These are phyloP conservation scores for Thelonectria olida DNA, from an alignment of 2,329 filamentous ascomycete species.

Conservation along the genomic window DNA sequence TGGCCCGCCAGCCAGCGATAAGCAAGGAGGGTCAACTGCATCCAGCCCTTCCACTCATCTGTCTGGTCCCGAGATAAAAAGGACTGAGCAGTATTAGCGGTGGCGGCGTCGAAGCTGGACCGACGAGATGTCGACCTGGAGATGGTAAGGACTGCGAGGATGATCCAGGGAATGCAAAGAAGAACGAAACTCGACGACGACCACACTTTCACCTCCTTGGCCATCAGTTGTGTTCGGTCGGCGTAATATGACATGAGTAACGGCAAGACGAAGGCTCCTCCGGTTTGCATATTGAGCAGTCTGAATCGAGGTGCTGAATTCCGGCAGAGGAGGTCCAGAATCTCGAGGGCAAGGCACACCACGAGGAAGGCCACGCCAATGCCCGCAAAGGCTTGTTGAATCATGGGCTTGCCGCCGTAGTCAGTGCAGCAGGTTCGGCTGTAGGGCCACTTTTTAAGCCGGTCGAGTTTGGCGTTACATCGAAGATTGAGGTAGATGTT, in stretches of 20 bases:
- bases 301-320: slow-evolving; percentile 19
- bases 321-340: slow-evolving; percentile 21
- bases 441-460: slow-evolving; percentile 50
- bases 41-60: slow-evolving; percentile 74
- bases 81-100: slow-evolving; percentile 4
- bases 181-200: slow-evolving; percentile 30
- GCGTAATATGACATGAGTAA: slow-evolving; percentile 42
- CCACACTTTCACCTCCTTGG: slow-evolving; percentile 41
- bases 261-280: slow-evolving; percentile 36
- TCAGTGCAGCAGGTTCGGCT: slow-evolving; percentile 62
- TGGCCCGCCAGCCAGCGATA: slow-evolving; percentile 64
- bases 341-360: slow-evolving; percentile 27
- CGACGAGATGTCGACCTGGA: slow-evolving; percentile 28
- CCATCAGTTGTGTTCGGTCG: slow-evolving; percentile 42
- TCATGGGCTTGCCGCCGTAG: slow-evolving; percentile 47
- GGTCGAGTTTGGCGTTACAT: slow-evolving; percentile 55
- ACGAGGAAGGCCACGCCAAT: slow-evolving; percentile 31
- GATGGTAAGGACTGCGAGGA: slow-evolving; percentile 30
- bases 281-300: slow-evolving; percentile 35
- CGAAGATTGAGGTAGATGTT: slow-evolving; percentile 62
- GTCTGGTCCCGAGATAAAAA: slow-evolving; percentile 59
- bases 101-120: slow-evolving; percentile 16
- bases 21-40: slow-evolving; percentile 62
- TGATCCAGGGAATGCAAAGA: slow-evolving; percentile 29
- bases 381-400: slow-evolving; percentile 35